phyloP scores from a whole-genome alignment of 2,329 filamentous ascomycete species.

The Volutella citrinella region DNA sequence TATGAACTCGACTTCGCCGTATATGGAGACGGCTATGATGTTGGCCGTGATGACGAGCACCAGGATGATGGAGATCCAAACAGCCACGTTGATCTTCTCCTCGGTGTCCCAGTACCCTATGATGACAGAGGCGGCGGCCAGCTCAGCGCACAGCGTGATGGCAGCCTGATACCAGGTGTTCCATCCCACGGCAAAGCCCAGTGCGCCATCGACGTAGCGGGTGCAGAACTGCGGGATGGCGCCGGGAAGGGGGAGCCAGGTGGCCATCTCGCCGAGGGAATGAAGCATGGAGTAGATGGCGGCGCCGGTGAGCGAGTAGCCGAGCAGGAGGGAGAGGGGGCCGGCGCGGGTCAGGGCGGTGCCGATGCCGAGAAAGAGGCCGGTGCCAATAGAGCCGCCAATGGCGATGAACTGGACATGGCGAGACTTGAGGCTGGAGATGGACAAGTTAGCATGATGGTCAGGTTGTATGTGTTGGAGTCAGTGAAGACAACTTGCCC shows the following conservation, averaged over 20 bases:
- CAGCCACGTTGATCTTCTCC: constrained; percentile 2
- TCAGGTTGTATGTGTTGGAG: no score
- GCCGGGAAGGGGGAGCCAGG: constrained; percentile 1
- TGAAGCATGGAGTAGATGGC: constrained; percentile 5
- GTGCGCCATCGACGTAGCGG: background rate
- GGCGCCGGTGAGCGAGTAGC: constrained; percentile 5
- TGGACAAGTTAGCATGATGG: no score
- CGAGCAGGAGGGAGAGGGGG: constrained; percentile 3
- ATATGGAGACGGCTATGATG: constrained; percentile 4
- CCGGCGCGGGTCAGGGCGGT: constrained; percentile 4
- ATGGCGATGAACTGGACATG: constrained; percentile 5
- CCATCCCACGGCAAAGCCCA: background rate
- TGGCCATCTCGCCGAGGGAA: constrained; percentile 6
- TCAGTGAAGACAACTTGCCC: no score
- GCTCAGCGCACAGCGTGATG: constrained; percentile 5
- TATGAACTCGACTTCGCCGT: constrained; percentile 6
- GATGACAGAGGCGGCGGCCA: constrained; percentile 4
- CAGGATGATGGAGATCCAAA: constrained; percentile 3
- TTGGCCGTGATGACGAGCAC: constrained; percentile 2
- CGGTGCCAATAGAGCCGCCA: constrained; percentile 5
- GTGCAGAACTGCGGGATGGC: background rate
- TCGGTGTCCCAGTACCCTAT: constrained; percentile 5
- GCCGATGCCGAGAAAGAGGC: constrained; percentile 4
- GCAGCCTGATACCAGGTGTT: constrained; percentile 2
- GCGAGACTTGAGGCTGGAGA: constrained; percentile 5